phyloP scores from a whole-genome alignment of 495 filamentous ascomycete species.

The Lasiosphaeris hirsuta region DNA sequence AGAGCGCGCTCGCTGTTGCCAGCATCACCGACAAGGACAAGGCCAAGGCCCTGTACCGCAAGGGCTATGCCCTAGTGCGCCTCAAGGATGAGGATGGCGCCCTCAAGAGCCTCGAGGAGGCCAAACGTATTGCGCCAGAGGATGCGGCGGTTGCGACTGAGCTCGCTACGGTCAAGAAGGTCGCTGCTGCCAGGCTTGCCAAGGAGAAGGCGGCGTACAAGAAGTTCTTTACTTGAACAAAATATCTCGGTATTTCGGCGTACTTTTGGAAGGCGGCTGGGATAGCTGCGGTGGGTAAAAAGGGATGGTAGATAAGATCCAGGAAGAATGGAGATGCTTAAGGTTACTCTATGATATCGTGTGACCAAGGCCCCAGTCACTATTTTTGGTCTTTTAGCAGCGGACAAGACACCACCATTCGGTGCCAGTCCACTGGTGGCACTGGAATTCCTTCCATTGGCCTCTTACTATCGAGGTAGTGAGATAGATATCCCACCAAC shows the following conservation, averaged over 20 bases:
- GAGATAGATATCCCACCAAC: too few species aligned
- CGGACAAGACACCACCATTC: too few species aligned
- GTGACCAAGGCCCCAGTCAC: too few species aligned
- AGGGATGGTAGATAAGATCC: too few species aligned
- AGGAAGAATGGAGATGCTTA: too few species aligned
- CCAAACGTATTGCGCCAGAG: constrained; percentile 66
- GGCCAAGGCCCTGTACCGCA: constrained; percentile 85
- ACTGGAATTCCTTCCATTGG: too few species aligned
- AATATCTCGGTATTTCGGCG: background rate
- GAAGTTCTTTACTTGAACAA: constrained; percentile 68
- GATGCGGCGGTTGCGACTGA: constrained; percentile 77
- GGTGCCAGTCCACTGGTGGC: too few species aligned
- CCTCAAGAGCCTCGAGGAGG: constrained; percentile 71
- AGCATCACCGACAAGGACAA: constrained; percentile 69
- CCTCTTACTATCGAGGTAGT: too few species aligned
- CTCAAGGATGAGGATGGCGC: constrained; percentile 86
- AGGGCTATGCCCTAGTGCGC: constrained; percentile 66
- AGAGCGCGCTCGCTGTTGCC: constrained; percentile 66
- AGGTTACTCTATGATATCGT: too few species aligned
- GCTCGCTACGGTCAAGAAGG: constrained; percentile 70
- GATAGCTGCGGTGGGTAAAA: too few species aligned
- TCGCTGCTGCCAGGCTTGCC: constrained; percentile 63
- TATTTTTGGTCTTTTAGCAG: too few species aligned
- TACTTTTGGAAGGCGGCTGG: background rate
- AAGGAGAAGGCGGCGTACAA: constrained; percentile 87